Conservation (phyloP, 176 grass and related monocot genomes). For the Triticum dicoccoides region DNA sequence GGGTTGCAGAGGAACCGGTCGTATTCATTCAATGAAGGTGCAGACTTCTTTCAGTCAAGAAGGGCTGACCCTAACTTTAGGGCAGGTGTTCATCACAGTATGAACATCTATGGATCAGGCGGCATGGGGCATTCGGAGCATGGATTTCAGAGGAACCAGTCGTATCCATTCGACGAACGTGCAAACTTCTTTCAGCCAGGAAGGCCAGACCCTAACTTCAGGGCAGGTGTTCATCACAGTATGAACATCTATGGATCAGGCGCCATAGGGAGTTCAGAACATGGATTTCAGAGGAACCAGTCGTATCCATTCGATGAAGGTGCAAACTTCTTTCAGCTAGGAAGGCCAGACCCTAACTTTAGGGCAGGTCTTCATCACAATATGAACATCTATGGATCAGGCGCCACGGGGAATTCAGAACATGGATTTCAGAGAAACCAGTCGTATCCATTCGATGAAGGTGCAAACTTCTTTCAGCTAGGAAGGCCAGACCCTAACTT, state of each 20-base stretch:
- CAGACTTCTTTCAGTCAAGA: neutral
- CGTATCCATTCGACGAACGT: too few relatives aligned
- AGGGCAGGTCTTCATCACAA: neutral
- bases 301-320: too few relatives aligned
- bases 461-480: neutral
- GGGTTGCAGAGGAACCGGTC: neutral
- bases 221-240: neutral
- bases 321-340: neutral
- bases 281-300: too few relatives aligned
- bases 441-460: neutral
- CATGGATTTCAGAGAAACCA: too few relatives aligned
- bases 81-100: neutral
- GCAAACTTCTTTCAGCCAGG: too few relatives aligned
- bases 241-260: neutral
- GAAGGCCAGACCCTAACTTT: neutral
- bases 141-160: too few relatives aligned
- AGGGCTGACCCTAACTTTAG: neutral
- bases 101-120: neutral
- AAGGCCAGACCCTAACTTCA: neutral
- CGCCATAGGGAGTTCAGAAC: neutral
- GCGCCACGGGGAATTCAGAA: neutral
- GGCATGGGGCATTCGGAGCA: neutral
- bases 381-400: neutral
- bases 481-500: neutral
- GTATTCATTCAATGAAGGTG: neutral